phyloP scores from a whole-genome alignment of 306 rosid genomes.

The Citrullus mucosospermus region DNA sequence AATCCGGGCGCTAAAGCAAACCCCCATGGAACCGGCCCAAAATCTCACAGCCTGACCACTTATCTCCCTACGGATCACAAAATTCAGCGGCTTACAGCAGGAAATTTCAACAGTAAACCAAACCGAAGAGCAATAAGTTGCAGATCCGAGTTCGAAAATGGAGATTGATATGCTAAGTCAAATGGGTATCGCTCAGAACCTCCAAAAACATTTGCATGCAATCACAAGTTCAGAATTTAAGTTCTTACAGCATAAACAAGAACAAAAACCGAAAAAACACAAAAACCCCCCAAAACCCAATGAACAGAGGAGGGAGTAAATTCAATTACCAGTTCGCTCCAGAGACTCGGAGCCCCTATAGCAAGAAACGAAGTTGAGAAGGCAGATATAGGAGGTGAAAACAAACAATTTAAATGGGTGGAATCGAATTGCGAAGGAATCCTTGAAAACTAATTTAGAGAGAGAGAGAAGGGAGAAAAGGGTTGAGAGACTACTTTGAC shows the following conservation, averaged over 20 bases:
- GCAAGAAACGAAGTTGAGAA: background rate
- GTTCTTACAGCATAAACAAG: background rate
- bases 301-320: background rate
- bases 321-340: background rate
- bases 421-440: background rate
- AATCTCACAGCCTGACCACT: constrained; percentile 15
- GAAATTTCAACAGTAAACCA: background rate
- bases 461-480: background rate
- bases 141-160: constrained; percentile 5
- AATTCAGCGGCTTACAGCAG: background rate
- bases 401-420: background rate
- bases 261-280: background rate
- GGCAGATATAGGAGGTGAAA: background rate
- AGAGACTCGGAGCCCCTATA: background rate
- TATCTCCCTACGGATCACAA: constrained; percentile 24
- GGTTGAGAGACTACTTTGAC: constrained; percentile 10
- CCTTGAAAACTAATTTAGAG: background rate
- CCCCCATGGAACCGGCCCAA: constrained; percentile 24
- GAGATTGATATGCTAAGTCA: background rate
- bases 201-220: background rate
- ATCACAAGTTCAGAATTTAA: background rate
- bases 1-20: constrained; percentile 37
- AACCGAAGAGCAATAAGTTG: background rate
- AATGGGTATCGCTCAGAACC: background rate
- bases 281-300: background rate